These are phyloP conservation scores for Polyplosphaeria fusca DNA, from an alignment of 495 filamentous ascomycete genomes.

Conservation along the genomic window DNA sequence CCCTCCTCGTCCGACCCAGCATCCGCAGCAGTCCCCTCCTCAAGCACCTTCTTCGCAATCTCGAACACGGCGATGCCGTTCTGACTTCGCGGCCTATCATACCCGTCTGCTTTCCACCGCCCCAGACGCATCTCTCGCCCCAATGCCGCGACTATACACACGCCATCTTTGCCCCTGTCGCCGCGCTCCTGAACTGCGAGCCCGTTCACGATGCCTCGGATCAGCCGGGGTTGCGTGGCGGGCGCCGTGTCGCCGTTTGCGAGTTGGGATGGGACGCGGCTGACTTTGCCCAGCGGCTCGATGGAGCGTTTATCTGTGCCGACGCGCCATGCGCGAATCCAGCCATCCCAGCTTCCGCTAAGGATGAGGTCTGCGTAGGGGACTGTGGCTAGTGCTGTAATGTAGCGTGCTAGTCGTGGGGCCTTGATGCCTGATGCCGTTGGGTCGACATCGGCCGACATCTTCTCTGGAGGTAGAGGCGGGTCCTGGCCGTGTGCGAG, in stretches of 20 bases:
- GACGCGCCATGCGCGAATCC: conserved; percentile 77
- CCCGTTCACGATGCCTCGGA: conserved; percentile 80
- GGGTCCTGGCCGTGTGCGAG: conserved; percentile 81
- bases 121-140: conserved; percentile 84
- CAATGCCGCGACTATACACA: conserved; percentile 77
- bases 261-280: conserved; percentile 30
- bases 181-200: conserved; percentile 78
- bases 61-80: conserved; percentile 81
- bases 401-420: conserved; percentile 67
- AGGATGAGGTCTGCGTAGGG: conserved; percentile 85
- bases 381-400: conserved; percentile 81
- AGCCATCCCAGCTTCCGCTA: conserved; percentile 91
- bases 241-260: not conserved
- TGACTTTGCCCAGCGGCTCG: conserved; percentile 62
- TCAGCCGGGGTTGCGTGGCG: conserved; percentile 35
- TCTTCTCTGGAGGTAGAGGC: conserved; percentile 59
- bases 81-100: conserved; percentile 52
- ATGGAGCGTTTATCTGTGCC: conserved; percentile 79
- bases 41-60: conserved; percentile 51
- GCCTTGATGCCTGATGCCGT: conserved; percentile 47
- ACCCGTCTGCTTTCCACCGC: conserved; percentile 70
- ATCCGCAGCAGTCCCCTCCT: no score
- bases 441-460: conserved; percentile 65
- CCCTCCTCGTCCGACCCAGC: no score
- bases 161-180: conserved; percentile 63